Evolutionary conservation across 805 yeast genomes (phyloP), one percentile per base, ranked within the genome.

Genomic region (Teunomyces kruisii): DNA sequence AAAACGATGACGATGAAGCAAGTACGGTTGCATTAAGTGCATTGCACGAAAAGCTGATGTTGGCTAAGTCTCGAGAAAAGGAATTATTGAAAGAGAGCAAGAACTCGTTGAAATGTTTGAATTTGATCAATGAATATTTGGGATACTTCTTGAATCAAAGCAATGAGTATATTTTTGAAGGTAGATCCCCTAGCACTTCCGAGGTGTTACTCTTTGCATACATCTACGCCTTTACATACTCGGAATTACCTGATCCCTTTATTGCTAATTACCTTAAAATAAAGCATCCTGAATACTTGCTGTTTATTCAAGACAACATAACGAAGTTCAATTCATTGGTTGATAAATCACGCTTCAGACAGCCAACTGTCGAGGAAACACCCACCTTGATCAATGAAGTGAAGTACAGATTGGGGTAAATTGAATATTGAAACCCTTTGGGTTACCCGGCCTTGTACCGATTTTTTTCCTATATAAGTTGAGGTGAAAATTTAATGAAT

Each of bases 201-300:
- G 76, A 75, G 41, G 51, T 74, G 3, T 53, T 77, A 12, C 58
- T 78, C 9, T 58, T 56, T 46, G 71, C 78, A 3, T 68, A 73
- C 49, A 43, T 78, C 4, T 47, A 57, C 45, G 59, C 68, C 6
- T 50, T 67, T 42, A 62, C 70, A 1, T 48, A 44, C 33, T 55
- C 54, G 1, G 61, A 58, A 7, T 59, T 78, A 41, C 76, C 79
- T 4, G 76, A 75, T 45, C 52, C 55, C 19, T 76, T 77, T 49
- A 56, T 78, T 29, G 48, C 42, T 4, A 54, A 51, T n/a, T 75
- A 64, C 49, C 46, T 77, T 38, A 40, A 53, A 10, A 45, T 52
- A 13, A 64, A 68, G 38, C 59, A 57, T 42, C 70, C 72, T 1
- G 53, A 63, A 6, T 53, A 72, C 30, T 24, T 62, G 35, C 32